Percentiles rank a stretch among this genome's conserved stretches.
phyloP scores from a whole-genome alignment of 768 basidiomycete species.

The Lentinula sp. region DNA sequence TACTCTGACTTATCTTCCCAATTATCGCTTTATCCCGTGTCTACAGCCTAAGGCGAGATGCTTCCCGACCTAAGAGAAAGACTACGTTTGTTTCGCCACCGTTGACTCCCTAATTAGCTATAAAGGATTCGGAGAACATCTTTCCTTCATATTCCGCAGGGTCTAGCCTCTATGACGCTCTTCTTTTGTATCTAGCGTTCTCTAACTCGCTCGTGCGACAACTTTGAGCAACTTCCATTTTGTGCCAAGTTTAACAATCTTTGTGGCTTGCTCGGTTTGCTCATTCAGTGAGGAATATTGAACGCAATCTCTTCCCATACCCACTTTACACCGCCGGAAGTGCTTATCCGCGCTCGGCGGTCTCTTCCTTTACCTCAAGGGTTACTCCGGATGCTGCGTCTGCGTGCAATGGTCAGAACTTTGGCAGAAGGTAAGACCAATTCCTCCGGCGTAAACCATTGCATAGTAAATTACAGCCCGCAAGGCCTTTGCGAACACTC shows the following conservation, averaged over 20 bases:
- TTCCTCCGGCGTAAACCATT: neutral
- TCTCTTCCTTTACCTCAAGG: neutral
- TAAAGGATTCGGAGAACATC: neutral
- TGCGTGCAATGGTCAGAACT: neutral
- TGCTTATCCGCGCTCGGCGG: neutral
- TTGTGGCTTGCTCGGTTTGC: neutral
- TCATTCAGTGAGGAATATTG: neutral
- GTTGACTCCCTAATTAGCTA: neutral
- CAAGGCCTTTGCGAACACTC: neutral
- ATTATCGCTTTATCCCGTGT: neutral
- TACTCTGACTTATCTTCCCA: neutral
- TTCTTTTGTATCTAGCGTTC: neutral
- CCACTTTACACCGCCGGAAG: neutral
- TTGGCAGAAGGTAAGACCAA: neutral
- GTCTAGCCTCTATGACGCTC: neutral
- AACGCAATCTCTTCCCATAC: neutral
- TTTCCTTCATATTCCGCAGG: neutral
- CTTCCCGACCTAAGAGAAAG: neutral
- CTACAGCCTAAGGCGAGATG: neutral
- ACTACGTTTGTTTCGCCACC: neutral
- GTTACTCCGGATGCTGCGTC: neutral
- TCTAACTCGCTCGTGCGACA: neutral
- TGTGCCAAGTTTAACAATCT: neutral
- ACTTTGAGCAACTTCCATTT: neutral
- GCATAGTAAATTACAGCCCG: neutral